Evolutionary conservation across 2,329 filamentous ascomycete species (phyloP).

Genomic region (Pseudogymnoascus sp.): DNA sequence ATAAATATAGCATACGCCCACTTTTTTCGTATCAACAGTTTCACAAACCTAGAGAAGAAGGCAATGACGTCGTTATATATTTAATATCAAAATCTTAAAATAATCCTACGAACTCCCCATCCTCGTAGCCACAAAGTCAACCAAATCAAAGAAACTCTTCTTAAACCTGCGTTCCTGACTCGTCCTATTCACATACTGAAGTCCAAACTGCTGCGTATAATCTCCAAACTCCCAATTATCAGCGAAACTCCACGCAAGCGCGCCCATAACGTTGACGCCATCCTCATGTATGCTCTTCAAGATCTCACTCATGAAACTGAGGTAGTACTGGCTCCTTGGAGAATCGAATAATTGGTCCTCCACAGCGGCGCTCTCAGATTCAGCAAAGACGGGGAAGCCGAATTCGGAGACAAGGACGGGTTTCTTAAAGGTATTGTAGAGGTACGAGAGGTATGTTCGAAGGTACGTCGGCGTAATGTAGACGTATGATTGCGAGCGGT

Average conservation of each 20-base stretch:
- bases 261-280: conserved; percentile 37
- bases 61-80: background rate
- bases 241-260: conserved; percentile 37
- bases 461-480: conserved; percentile 52
- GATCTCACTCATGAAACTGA: conserved; percentile 36
- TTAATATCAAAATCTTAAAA: background rate
- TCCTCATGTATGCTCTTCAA: conserved; percentile 40
- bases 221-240: conserved; percentile 31
- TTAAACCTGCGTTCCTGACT: conserved; percentile 37
- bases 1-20: background rate
- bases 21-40: background rate
- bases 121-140: conserved; percentile 34
- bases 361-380: conserved; percentile 34
- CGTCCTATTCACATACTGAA: conserved; percentile 41
- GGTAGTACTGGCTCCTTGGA: conserved; percentile 38
- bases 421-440: conserved; percentile 49
- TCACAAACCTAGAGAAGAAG: background rate
- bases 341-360: conserved; percentile 39
- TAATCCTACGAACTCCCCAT: background rate
- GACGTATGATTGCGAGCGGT: conserved; percentile 46
- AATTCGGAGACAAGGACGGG: conserved; percentile 45
- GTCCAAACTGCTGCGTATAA: conserved; percentile 34
- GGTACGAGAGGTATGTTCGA: conserved; percentile 46
- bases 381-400: conserved; percentile 46
- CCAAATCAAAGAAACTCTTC: conserved; percentile 41